phyloP scores from a whole-genome alignment of 2,329 filamentous ascomycete genomes.

The Xylariaceae sp. region DNA sequence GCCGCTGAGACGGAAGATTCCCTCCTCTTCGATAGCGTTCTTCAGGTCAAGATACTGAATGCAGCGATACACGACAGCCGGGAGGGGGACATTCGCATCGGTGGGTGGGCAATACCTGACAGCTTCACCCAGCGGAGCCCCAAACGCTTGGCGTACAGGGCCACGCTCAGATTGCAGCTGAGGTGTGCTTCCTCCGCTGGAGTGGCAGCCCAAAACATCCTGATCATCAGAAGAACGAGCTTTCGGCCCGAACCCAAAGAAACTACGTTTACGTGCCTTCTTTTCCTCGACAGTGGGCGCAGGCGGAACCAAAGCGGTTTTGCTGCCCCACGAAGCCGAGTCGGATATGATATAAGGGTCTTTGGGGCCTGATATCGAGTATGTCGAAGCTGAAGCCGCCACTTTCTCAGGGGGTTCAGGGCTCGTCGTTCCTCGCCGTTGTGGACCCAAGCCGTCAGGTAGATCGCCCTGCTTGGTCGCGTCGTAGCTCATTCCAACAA shows the following conservation, averaged over 20 bases:
- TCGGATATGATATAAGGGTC: slow-evolving; percentile 83
- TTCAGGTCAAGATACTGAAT: slow-evolving; percentile 87
- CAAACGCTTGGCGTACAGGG: slow-evolving; percentile 69
- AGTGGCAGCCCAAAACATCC: slow-evolving; percentile 47
- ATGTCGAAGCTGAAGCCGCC: slow-evolving; percentile 35
- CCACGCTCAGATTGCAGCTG: slow-evolving; percentile 42
- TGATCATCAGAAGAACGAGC: slow-evolving; percentile 53
- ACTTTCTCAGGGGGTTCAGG: slow-evolving; percentile 29
- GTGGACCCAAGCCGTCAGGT: slow-evolving; percentile 40
- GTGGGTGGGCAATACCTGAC: slow-evolving; percentile 72
- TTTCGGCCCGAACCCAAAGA: slow-evolving; percentile 65
- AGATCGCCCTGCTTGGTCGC: slow-evolving; percentile 48
- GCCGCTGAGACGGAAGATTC: slow-evolving; percentile 95
- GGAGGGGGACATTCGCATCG: slow-evolving; percentile 70
- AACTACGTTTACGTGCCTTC: slow-evolving; percentile 70
- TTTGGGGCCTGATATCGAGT: slow-evolving; percentile 75
- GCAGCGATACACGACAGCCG: slow-evolving; percentile 90
- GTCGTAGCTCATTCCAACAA: slow-evolving; percentile 57
- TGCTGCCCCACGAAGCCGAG: slow-evolving; percentile 80
- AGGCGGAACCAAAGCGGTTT: slow-evolving; percentile 46
- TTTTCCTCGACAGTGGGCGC: slow-evolving; percentile 63
- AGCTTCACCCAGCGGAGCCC: slow-evolving; percentile 77
- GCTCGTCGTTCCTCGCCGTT: slow-evolving; percentile 28
- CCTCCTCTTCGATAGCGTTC: slow-evolving; percentile 79
- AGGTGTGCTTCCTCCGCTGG: slow-evolving; percentile 39